phyloP scores from a whole-genome alignment of 495 filamentous ascomycete species.

The Amorphotheca resinae region DNA sequence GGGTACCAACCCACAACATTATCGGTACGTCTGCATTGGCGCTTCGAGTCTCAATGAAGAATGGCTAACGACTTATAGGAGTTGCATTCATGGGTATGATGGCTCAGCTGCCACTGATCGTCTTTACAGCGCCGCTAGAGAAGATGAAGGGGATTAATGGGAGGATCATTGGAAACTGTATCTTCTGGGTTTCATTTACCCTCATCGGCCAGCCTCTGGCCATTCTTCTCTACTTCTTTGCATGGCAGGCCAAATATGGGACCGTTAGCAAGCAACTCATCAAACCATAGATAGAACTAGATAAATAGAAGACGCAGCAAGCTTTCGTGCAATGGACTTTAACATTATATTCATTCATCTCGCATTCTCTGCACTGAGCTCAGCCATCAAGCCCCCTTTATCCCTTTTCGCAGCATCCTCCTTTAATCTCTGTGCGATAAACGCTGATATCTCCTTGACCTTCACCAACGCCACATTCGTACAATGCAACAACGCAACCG shows the following conservation, averaged over 20 bases:
- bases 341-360: conserved; percentile 22
- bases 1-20: conserved; percentile 90
- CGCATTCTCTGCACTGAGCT: conserved; percentile 78
- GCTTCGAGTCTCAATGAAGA: neutral
- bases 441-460: conserved; percentile 61
- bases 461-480: conserved; percentile 56
- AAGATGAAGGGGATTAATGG: conserved; percentile 62
- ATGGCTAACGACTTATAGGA: conserved; percentile 15
- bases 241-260: conserved; percentile 97
- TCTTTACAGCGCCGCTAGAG: conserved; percentile 64
- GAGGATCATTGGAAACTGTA: conserved; percentile 71
- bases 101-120: conserved; percentile 78
- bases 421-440: conserved; percentile 59
- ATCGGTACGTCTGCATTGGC: conserved; percentile 42
- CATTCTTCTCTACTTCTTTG: conserved; percentile 86
- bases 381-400: conserved; percentile 58
- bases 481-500: conserved; percentile 59
- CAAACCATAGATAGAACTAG: neutral
- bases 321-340: neutral
- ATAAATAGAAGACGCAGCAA: neutral
- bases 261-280: conserved; percentile 33
- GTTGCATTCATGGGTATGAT: conserved; percentile 93
- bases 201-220: conserved; percentile 88
- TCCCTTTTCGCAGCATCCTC: conserved; percentile 66
- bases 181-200: conserved; percentile 94